phyloP scores from a whole-genome alignment of 352 stramenopile genomes.

The Phytophthora hibernalis region DNA sequence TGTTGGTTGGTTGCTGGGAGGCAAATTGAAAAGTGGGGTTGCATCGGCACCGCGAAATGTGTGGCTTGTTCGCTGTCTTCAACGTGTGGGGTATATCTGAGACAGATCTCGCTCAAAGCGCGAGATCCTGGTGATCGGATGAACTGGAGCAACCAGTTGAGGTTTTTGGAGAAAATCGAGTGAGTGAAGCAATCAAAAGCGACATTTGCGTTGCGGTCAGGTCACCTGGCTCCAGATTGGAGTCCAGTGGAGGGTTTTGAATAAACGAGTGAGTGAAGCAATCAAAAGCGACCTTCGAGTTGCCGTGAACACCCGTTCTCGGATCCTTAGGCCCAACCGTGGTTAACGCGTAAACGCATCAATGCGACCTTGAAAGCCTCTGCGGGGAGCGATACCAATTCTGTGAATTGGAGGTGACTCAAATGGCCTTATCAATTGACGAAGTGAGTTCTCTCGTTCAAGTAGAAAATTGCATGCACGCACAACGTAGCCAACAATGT shows the following conservation, averaged over 20 bases:
- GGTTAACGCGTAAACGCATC: not conserved
- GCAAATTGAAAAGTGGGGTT: slow-evolving; percentile 2
- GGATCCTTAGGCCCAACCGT: not conserved
- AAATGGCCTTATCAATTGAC: too few relatives aligned
- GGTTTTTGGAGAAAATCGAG: not conserved
- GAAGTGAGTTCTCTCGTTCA: too few relatives aligned
- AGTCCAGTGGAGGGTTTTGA: not conserved
- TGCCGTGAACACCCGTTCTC: not conserved
- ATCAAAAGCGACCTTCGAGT: not conserved
- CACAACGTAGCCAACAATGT: too few relatives aligned
- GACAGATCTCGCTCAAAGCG: not conserved
- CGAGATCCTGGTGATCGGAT: not conserved
- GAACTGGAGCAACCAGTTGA: not conserved
- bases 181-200: not conserved
- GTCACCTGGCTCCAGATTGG: too few relatives aligned
- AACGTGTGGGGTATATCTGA: not conserved
- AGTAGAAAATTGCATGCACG: too few relatives aligned
- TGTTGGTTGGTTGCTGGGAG: not conserved
- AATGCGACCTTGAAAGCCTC: too few relatives aligned
- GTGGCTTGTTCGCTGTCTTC: not conserved
- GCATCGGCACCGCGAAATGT: not conserved
- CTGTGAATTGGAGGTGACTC: not conserved
- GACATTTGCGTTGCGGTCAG: not conserved
- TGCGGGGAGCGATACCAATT: not conserved
- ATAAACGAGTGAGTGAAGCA: not conserved